These are phyloP conservation scores for Afroboletus lepidellus DNA, from an alignment of 1,284 basidiomycete genomes.

Conservation along the genomic window DNA sequence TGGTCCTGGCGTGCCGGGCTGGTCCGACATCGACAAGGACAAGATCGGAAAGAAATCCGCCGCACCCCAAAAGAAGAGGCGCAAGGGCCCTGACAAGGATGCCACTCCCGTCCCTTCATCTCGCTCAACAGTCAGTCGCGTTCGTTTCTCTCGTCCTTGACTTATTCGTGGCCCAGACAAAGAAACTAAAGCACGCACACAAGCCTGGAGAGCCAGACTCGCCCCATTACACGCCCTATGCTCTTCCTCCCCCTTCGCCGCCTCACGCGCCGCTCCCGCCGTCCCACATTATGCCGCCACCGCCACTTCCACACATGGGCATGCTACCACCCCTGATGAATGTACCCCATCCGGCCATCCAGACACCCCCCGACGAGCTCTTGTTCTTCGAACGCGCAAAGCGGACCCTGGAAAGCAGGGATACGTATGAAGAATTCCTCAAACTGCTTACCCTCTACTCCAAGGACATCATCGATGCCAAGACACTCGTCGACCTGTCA, in stretches of 20 bases:
- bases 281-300: constrained; percentile 32
- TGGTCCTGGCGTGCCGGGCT: constrained; percentile 34
- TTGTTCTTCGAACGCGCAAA: constrained; percentile 93
- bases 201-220: constrained; percentile 54
- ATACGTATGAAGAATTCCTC: constrained; percentile 81
- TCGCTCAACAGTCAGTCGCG: constrained; percentile 43
- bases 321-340: constrained; percentile 30
- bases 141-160: constrained; percentile 23
- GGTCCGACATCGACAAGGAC: constrained; percentile 44
- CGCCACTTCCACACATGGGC: constrained; percentile 34
- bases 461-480: constrained; percentile 87
- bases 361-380: constrained; percentile 75
- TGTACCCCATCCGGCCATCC: constrained; percentile 31
- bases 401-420: constrained; percentile 70
- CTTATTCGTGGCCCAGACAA: constrained; percentile 38
- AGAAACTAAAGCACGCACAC: constrained; percentile 60
- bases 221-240: constrained; percentile 56
- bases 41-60: constrained; percentile 46
- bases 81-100: constrained; percentile 54
- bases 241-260: constrained; percentile 41
- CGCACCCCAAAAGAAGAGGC: constrained; percentile 48
- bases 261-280: constrained; percentile 36
- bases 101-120: constrained; percentile 51
- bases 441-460: constrained; percentile 80
- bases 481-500: constrained; percentile 80